Evolutionary conservation across 192 early-diverging fungal genomes (phyloP).

Genomic region (Helicostylum pulchrum): DNA sequence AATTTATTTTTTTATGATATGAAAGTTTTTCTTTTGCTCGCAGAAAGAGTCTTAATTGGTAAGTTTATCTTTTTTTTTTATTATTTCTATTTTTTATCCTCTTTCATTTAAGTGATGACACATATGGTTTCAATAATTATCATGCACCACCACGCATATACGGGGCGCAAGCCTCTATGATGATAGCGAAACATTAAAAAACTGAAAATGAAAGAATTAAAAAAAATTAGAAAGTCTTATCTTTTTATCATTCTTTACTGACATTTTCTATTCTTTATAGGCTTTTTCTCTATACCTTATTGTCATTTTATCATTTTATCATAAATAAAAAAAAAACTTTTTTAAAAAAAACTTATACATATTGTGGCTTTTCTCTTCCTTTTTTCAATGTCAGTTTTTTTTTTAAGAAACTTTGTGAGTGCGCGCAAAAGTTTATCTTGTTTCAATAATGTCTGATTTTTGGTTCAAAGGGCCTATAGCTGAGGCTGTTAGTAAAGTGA

Average conservation of each 20-base stretch:
- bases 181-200: too few relatives aligned
- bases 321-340: neutral
- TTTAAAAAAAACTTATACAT: neutral
- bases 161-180: too few relatives aligned
- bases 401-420: too few relatives aligned
- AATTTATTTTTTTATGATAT: neutral
- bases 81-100: too few relatives aligned
- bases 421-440: neutral
- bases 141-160: too few relatives aligned
- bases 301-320: neutral
- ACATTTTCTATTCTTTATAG: neutral
- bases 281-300: neutral
- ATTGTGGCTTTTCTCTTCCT: neutral
- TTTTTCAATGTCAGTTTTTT: neutral
- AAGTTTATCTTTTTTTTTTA: too few relatives aligned
- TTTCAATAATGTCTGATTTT: neutral
- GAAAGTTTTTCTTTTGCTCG: too few relatives aligned
- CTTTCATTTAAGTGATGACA: too few relatives aligned
- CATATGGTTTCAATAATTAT: too few relatives aligned
- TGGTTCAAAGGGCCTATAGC: constrained; percentile 26
- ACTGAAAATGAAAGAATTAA: neutral
- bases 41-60: too few relatives aligned
- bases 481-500: constrained; percentile 20
- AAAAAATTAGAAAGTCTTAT: neutral
- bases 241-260: neutral